A percentile compares a stretch with the other conserved stretches of the same genome.
Conservation (phyloP, 164 flowering plant species). For the Euptelea pleiosperma region DNA sequence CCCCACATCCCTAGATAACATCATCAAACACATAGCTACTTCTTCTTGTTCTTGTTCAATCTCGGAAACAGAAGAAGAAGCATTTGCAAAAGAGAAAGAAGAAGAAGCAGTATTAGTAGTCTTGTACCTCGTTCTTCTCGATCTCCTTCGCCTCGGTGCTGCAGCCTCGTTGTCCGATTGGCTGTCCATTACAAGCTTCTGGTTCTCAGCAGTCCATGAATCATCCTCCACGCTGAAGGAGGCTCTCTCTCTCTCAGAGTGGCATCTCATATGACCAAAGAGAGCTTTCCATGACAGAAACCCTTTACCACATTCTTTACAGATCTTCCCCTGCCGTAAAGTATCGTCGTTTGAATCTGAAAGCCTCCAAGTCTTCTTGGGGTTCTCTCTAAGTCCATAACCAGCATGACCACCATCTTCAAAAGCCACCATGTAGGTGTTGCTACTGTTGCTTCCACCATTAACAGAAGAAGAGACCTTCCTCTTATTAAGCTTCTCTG, state of each 20-base stretch:
- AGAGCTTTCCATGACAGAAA: slow-evolving; percentile 75
- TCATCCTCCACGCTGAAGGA: slow-evolving; percentile 27
- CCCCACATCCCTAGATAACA: slow-evolving; percentile 73
- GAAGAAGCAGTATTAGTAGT: too few species aligned
- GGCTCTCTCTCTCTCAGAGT: slow-evolving; percentile 46
- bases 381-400: slow-evolving; percentile 71
- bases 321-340: slow-evolving; percentile 28
- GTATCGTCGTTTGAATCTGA: slow-evolving; percentile 30
- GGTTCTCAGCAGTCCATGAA: slow-evolving; percentile 32
- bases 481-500: slow-evolving; percentile 25
- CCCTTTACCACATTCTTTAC: slow-evolving; percentile 79
- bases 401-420: slow-evolving; percentile 21
- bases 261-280: slow-evolving; percentile 84
- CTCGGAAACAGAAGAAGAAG: slow-evolving; percentile 50
- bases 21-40: slow-evolving; percentile 73
- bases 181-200: slow-evolving; percentile 39
- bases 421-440: slow-evolving; percentile 3
- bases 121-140: slow-evolving; percentile 37
- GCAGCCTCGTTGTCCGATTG: slow-evolving; percentile 57
- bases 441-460: slow-evolving; percentile 13
- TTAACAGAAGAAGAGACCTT: slow-evolving; percentile 17
- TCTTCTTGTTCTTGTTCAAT: slow-evolving; percentile 74
- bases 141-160: slow-evolving; percentile 32
- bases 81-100: slow-evolving; percentile 33
- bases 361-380: slow-evolving; percentile 64